Percentiles rank a stretch among this genome's conserved stretches.
phyloP scores from a whole-genome alignment of 495 filamentous ascomycete species.

The Lasiosphaeria miniovina region DNA sequence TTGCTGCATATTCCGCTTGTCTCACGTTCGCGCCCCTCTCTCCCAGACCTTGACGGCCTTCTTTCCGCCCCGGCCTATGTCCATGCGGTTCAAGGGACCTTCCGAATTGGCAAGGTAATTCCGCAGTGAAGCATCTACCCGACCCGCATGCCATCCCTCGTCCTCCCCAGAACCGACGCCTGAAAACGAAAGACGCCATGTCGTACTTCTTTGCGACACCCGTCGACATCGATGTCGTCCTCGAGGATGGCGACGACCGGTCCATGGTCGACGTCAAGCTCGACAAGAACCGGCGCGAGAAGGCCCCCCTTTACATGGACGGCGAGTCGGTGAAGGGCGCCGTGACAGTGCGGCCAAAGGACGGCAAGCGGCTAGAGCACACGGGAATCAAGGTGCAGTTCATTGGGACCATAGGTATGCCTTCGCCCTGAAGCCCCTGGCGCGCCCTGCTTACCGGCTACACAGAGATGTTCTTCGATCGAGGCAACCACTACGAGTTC shows the following conservation, averaged over 20 bases:
- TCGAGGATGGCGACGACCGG: constrained; percentile 90
- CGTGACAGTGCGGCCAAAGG: constrained; percentile 93
- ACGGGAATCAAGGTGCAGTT: constrained; percentile 99
- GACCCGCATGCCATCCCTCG: background rate
- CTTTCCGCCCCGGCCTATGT: background rate
- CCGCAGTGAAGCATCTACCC: background rate
- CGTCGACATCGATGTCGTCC: constrained; percentile 96
- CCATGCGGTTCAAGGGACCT: background rate
- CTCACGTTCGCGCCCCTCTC: no score
- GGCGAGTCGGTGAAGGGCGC: constrained; percentile 95
- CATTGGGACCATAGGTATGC: constrained; percentile 91
- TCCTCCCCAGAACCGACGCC: background rate
- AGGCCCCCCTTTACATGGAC: constrained; percentile 95
- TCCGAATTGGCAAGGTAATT: background rate
- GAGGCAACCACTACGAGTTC: constrained; percentile 99
- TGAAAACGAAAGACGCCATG: constrained; percentile 53
- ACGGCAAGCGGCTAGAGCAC: constrained; percentile 96
- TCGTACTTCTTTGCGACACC: constrained; percentile 98
- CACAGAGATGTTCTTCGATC: constrained; percentile 96
- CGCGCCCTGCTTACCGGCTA: background rate
- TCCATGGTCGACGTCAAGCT: constrained; percentile 95
- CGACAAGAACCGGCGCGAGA: constrained; percentile 94
- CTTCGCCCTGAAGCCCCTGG: background rate
- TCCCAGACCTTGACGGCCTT: background rate
- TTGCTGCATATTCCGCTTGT: no score